phyloP scores from a whole-genome alignment of 2,329 filamentous ascomycete species.

The Colletotrichum tofieldiae region DNA sequence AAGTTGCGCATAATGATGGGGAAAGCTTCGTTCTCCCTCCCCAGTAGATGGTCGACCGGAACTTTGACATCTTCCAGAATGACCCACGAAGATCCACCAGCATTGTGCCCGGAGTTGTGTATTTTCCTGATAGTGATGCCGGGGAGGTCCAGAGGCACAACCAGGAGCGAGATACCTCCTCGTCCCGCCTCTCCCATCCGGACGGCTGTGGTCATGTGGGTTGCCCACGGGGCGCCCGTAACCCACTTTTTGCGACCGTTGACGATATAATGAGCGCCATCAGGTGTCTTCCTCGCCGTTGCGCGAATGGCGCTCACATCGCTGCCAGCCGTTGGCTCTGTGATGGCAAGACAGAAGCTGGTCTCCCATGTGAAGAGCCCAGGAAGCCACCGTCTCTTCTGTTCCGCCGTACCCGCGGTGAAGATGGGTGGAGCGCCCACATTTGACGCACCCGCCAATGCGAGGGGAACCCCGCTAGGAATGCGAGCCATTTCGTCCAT shows the following conservation, averaged over 20 bases:
- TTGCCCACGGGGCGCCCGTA: slow-evolving; percentile 73
- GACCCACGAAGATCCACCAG: slow-evolving; percentile 72
- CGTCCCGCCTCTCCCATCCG: slow-evolving; percentile 70
- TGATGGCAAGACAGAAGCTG: slow-evolving; percentile 76
- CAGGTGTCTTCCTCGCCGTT: slow-evolving; percentile 63
- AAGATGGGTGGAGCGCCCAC: slow-evolving; percentile 77
- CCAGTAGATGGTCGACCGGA: slow-evolving; percentile 67
- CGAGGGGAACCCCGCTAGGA: slow-evolving; percentile 70
- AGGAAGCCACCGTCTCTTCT: slow-evolving; percentile 72
- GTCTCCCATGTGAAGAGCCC: slow-evolving; percentile 72
- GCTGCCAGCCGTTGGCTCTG: slow-evolving; percentile 72
- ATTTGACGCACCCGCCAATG: slow-evolving; percentile 71
- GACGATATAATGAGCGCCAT: slow-evolving; percentile 71
- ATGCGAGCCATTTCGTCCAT: slow-evolving; percentile 70
- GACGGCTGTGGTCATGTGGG: slow-evolving; percentile 75
- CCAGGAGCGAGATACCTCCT: slow-evolving; percentile 69
- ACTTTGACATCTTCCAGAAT: slow-evolving; percentile 71
- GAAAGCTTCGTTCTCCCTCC: slow-evolving; percentile 70
- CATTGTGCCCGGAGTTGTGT: slow-evolving; percentile 77
- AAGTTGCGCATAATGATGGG: slow-evolving; percentile 73
- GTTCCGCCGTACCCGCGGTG: slow-evolving; percentile 72
- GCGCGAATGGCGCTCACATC: slow-evolving; percentile 74
- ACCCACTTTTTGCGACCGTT: slow-evolving; percentile 81
- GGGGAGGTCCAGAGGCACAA: slow-evolving; percentile 66
- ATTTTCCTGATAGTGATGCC: slow-evolving; percentile 71